phyloP scores from a whole-genome alignment of 2,329 filamentous ascomycete genomes.

The Aspergillus tubingensis region DNA sequence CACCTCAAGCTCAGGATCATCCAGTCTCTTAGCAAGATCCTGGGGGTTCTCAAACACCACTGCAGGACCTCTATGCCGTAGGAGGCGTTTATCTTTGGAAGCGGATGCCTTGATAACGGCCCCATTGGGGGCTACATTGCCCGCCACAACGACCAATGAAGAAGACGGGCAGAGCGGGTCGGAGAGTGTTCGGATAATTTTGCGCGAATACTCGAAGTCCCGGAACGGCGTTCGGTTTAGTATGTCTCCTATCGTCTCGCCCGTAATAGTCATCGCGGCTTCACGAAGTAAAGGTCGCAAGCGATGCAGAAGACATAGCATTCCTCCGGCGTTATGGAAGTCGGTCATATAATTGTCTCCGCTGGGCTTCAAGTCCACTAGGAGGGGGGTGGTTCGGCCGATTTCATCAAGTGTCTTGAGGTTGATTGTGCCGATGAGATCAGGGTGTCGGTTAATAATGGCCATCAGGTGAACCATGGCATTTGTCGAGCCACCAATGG shows the following conservation, averaged over 20 bases:
- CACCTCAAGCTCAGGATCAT: conserved; percentile 47
- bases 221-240: conserved; percentile 47
- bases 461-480: conserved; percentile 58
- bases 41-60: conserved; percentile 52
- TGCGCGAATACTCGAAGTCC: conserved; percentile 41
- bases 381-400: conserved; percentile 48
- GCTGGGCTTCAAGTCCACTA: conserved; percentile 56
- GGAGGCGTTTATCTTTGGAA: conserved; percentile 49
- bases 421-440: conserved; percentile 46
- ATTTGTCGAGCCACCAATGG: conserved; percentile 58
- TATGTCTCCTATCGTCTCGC: conserved; percentile 49
- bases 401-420: conserved; percentile 52
- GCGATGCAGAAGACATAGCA: conserved; percentile 50
- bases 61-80: conserved; percentile 47
- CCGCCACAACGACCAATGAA: conserved; percentile 48
- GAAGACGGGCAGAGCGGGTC: conserved; percentile 48
- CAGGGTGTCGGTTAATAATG: conserved; percentile 55
- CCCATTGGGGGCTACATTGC: conserved; percentile 52
- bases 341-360: conserved; percentile 57
- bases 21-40: conserved; percentile 50
- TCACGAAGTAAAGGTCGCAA: conserved; percentile 50
- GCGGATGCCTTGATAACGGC: conserved; percentile 54
- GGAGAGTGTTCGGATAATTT: conserved; percentile 47
- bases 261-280: conserved; percentile 48
- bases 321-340: conserved; percentile 56